Base-by-base conservation (phyloP, 2,329 filamentous ascomycete species). In the Pseudogymnoascus sp. region DNA sequence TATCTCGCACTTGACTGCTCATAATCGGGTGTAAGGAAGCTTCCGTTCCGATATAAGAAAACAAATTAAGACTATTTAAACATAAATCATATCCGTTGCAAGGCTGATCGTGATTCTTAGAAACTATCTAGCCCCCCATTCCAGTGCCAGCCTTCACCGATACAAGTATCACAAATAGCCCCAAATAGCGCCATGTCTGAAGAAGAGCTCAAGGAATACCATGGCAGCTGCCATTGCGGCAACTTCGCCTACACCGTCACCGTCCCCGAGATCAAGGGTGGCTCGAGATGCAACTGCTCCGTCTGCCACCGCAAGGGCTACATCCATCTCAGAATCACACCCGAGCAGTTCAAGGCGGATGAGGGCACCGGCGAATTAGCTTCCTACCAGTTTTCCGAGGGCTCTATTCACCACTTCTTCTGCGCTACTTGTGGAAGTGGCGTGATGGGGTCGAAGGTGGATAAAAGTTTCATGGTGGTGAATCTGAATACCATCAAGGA, bases 231-330 rank as follows among this genome's bases (percentile, higher is more conserved):
- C 55, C 55, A 57, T 7, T 57, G 55, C 18, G 33, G 55, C 33
- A 38, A 37, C 30, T 57, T 57, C 15, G 3, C 30, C 12, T 57
- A 8, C 23, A 15, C 33, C 55, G 6, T 57, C 30, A 57, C 30
- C 2, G 19, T 57, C 30, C 55, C 55, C 12, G 33, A 57, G 55
- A 35, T 57, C 30, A 57, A 57, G n/a, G 28, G 35, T 5, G 55
- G 33, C 13, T 13, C 33, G 3, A 23, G 19, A 35, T 57, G 55
- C 33, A 57, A 57, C 23, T 57, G 55, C 30, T 26, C 55, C 18
- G 13, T 57, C 19, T 57, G 55, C 55, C 35, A 23, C 30, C 55
- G 55, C 55, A 57, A 57, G 21, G 55, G 55, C 18, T 57, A 57
- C 30, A 23, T 57, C 19, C 37, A 19, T 18, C 13, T 38, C 21